These are phyloP conservation scores for Iodosphaeria phyllophila DNA, from an alignment of 2,329 filamentous ascomycete genomes.

Conservation along the genomic window DNA sequence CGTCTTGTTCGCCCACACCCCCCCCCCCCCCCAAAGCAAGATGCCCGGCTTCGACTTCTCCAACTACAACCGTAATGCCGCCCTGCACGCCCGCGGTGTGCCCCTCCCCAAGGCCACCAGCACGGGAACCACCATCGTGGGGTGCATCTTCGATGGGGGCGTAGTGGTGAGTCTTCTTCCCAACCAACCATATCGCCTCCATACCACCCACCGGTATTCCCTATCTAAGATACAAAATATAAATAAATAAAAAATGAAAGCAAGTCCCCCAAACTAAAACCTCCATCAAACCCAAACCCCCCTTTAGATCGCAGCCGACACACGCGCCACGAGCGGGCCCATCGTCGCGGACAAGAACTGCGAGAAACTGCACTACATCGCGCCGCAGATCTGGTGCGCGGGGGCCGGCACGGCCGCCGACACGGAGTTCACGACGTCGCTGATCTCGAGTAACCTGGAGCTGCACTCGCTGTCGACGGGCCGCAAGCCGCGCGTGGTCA, in stretches of 20 bases:
- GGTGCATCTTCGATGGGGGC: conserved; percentile 88
- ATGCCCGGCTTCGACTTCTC: conserved; percentile 99
- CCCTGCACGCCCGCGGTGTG: conserved; percentile 82
- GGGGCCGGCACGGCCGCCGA: conserved; percentile 95
- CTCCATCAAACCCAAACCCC: background rate
- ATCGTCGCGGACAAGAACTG: conserved; percentile 99
- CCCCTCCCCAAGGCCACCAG: conserved; percentile 94
- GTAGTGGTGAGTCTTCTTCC: conserved; percentile 52
- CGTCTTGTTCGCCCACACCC: conserved; percentile 1
- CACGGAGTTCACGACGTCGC: conserved; percentile 95
- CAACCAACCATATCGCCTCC: background rate
- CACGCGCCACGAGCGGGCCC: conserved; percentile 85
- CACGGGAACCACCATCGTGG: conserved; percentile 97
- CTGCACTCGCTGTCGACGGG: conserved; percentile 91
- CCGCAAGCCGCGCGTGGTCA: conserved; percentile 91
- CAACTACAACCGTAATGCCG: conserved; percentile 98
- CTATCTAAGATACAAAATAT: too few species aligned
- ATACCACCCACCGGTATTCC: too few species aligned
- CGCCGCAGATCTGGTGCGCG: conserved; percentile 97
- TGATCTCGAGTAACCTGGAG: conserved; percentile 97
- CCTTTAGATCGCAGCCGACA: conserved; percentile 85
- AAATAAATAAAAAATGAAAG: too few species aligned
- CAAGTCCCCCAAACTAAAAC: too few species aligned
- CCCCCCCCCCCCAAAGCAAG: conserved; percentile 15
- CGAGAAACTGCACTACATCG: conserved; percentile 98